Evolutionary conservation across 345 rosid species (phyloP).

Genomic region (Bruguiera sexangula): DNA sequence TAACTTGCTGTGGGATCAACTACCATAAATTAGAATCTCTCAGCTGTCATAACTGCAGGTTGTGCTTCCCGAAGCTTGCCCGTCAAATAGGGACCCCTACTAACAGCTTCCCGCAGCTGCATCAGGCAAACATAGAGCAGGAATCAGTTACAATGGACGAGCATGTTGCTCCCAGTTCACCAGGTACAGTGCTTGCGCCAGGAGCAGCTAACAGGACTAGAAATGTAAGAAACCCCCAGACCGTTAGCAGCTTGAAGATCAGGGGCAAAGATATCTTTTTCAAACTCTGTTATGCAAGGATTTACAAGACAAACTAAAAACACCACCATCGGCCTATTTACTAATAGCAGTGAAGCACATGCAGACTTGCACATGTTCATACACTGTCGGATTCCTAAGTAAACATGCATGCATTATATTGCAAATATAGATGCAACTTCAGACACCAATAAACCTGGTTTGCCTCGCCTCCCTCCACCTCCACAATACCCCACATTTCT

Average conservation of each 20-base stretch:
- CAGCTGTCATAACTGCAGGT: constrained; percentile 75
- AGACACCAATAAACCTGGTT: no score
- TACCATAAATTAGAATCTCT: constrained; percentile 46
- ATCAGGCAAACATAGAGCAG: background rate
- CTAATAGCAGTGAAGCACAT: no score
- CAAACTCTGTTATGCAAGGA: background rate
- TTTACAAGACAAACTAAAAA: background rate
- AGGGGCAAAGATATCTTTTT: no score
- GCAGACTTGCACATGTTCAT: no score
- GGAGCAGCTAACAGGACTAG: background rate
- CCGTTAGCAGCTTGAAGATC: no score
- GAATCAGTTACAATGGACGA: background rate
- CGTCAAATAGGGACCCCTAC: constrained; percentile 67
- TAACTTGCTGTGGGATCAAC: background rate
- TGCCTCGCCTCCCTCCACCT: no score
- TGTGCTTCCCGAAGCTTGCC: constrained; percentile 50
- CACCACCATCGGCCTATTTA: no score
- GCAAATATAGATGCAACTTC: no score
- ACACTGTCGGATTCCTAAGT: no score
- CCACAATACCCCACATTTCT: no score
- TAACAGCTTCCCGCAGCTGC: constrained; percentile 86
- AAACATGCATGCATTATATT: no score
- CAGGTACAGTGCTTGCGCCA: background rate
- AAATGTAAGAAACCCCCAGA: no score
- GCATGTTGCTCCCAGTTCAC: background rate